Evolutionary conservation across 768 basidiomycete genomes (phyloP).

Genomic region (Lentinula guzmanii): DNA sequence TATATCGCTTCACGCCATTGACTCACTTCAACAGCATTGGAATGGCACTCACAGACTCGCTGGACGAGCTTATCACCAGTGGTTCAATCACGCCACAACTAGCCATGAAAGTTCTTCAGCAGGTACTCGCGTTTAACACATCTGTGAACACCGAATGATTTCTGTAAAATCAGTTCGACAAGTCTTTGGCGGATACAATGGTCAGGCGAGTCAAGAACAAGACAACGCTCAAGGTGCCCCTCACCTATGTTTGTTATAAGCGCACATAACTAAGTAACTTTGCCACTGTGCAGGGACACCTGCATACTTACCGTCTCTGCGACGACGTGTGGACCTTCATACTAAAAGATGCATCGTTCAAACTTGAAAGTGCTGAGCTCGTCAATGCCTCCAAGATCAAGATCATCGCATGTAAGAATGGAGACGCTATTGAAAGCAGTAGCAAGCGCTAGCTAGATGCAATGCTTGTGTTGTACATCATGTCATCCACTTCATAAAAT

Average conservation of each 20-base stretch:
- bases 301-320: constrained; percentile 88
- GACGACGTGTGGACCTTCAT: constrained; percentile 99
- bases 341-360: constrained; percentile 87
- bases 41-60: constrained; percentile 94
- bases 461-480: too few relatives aligned
- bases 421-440: constrained; percentile 64
- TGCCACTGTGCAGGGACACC: constrained; percentile 56
- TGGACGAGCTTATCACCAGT: constrained; percentile 96
- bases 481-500: too few relatives aligned
- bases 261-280: constrained; percentile 6
- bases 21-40: constrained; percentile 62
- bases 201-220: constrained; percentile 93
- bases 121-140: constrained; percentile 44
- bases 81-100: constrained; percentile 96
- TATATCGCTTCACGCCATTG: neutral
- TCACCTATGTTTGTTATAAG: neutral
- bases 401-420: constrained; percentile 98
- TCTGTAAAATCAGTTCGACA: constrained; percentile 71
- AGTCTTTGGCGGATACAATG: constrained; percentile 88
- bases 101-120: constrained; percentile 95
- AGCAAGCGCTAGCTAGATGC: too few relatives aligned
- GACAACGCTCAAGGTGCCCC: constrained; percentile 79
- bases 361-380: constrained; percentile 88
- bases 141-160: neutral
- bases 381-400: constrained; percentile 78